These are phyloP conservation scores for Scleroderma bovista DNA, from an alignment of 768 basidiomycete genomes.

Conservation along the genomic window DNA sequence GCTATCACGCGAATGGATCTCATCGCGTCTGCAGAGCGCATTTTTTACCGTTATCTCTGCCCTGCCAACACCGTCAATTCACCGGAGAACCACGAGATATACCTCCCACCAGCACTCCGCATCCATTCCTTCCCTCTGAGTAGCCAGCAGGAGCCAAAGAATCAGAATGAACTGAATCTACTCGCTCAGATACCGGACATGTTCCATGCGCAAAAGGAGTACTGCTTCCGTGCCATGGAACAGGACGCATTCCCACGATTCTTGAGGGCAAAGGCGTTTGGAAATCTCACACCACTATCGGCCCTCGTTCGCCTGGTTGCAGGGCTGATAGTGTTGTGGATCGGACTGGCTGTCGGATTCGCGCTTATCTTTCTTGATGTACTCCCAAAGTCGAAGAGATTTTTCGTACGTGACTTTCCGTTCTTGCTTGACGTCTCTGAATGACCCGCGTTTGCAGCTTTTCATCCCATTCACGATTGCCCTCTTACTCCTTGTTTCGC, in stretches of 20 bases:
- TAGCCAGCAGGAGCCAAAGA: conserved; percentile 64
- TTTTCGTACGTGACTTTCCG: conserved; percentile 71
- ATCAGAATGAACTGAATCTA: conserved; percentile 58
- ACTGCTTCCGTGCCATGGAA: conserved; percentile 94
- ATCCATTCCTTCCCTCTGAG: conserved; percentile 87
- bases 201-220: conserved; percentile 96
- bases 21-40: conserved; percentile 91
- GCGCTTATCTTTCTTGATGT: conserved; percentile 92
- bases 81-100: conserved; percentile 94
- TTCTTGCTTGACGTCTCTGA: conserved; percentile 1
- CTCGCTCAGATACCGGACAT: conserved; percentile 94
- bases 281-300: conserved; percentile 90
- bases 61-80: conserved; percentile 71
- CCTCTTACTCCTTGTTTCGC: conserved; percentile 85
- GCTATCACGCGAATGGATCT: conserved; percentile 89
- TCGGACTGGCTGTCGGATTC: conserved; percentile 88
- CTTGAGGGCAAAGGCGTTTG: conserved; percentile 95
- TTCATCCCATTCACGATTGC: conserved; percentile 93
- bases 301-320: conserved; percentile 80
- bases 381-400: conserved; percentile 84
- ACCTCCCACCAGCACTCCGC: conserved; percentile 89
- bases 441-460: conserved; percentile 47
- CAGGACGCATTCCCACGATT: conserved; percentile 94
- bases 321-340: conserved; percentile 87
- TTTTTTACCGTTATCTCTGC: conserved; percentile 91